phyloP scores from a whole-genome alignment of 208 protist species.

The Phytomonas sp. region DNA sequence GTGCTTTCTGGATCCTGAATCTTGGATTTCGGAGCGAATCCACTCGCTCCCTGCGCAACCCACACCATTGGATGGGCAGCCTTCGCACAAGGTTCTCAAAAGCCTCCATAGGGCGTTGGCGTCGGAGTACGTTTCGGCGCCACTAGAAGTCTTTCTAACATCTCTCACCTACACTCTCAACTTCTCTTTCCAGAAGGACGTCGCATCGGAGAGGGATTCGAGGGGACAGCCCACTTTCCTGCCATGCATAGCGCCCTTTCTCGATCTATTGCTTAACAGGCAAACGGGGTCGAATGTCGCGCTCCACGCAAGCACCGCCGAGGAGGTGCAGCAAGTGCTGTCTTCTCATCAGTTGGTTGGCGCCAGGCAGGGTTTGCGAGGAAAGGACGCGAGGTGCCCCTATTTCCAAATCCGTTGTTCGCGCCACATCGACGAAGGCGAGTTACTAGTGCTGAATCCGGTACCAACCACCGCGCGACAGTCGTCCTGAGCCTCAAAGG shows the following conservation, averaged over 20 bases:
- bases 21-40: conserved; percentile 18
- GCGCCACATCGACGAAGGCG: background rate
- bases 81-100: background rate
- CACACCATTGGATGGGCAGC: background rate
- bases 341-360: background rate
- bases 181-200: conserved; percentile 7
- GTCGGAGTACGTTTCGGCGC: conserved; percentile 19
- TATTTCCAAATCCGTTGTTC: background rate
- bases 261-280: background rate
- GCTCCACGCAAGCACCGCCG: background rate
- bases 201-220: background rate
- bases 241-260: background rate
- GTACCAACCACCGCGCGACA: background rate
- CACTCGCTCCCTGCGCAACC: background rate
- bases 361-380: background rate
- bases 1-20: conserved; percentile 10
- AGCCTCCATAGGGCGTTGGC: background rate
- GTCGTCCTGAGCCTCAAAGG: background rate
- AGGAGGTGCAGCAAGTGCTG: background rate
- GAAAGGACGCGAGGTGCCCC: background rate
- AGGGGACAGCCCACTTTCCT: background rate
- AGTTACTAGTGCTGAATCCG: background rate
- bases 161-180: conserved; percentile 19
- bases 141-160: conserved; percentile 15
- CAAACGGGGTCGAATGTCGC: background rate